phyloP scores from a whole-genome alignment of 2,329 filamentous ascomycete genomes.

The Exophiala dermatitidis region DNA sequence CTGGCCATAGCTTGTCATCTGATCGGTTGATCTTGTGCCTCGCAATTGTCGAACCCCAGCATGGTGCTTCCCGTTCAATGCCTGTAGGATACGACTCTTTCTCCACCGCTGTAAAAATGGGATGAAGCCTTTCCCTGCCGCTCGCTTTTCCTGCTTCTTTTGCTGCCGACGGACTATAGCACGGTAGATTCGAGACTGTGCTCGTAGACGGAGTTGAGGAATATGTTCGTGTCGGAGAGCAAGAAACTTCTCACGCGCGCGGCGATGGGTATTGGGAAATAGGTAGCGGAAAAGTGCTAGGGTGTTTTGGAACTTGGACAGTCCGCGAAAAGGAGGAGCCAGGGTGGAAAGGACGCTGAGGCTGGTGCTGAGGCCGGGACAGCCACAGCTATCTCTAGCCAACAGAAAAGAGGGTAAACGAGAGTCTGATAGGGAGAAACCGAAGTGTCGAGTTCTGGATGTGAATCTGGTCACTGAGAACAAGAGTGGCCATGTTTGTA shows the following conservation, averaged over 20 bases:
- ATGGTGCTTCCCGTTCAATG: conserved; percentile 28
- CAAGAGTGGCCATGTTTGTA: neutral
- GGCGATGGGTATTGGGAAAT: conserved; percentile 58
- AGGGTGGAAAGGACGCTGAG: conserved; percentile 8
- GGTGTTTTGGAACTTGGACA: conserved; percentile 21
- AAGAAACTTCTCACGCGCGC: conserved; percentile 59
- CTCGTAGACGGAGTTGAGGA: conserved; percentile 59
- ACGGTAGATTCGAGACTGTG: conserved; percentile 70
- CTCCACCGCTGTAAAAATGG: conserved; percentile 33
- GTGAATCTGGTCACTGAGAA: neutral
- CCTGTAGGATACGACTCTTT: conserved; percentile 31
- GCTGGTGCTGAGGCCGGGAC: neutral
- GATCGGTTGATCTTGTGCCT: conserved; percentile 20
- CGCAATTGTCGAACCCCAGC: conserved; percentile 7
- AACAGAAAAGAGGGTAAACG: neutral
- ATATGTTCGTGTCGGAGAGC: conserved; percentile 68
- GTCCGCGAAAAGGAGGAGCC: conserved; percentile 17
- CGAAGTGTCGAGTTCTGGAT: no score
- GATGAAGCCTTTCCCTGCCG: conserved; percentile 43
- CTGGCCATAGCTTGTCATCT: conserved; percentile 24
- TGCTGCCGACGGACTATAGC: conserved; percentile 62
- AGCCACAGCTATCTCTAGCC: neutral
- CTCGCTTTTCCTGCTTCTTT: conserved; percentile 45
- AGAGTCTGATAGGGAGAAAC: neutral
- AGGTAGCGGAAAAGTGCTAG: conserved; percentile 55